These are phyloP conservation scores for Pichia cabralensis DNA, from an alignment of 805 yeast species.

Conservation along the genomic window DNA sequence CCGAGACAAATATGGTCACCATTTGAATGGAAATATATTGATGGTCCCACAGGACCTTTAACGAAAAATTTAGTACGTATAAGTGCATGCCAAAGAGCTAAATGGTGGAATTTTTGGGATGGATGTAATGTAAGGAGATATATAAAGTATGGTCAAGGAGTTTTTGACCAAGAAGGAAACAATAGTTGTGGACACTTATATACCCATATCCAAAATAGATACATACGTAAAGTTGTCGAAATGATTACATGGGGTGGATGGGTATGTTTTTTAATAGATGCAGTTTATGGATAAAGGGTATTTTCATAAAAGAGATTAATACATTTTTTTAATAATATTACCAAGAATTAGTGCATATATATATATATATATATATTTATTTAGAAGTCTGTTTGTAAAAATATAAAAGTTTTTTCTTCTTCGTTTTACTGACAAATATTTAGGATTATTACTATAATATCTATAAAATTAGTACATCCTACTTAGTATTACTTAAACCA, in stretches of 20 bases:
- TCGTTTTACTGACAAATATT: not conserved
- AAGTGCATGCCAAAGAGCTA: slow-evolving; percentile 70
- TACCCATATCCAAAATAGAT: slow-evolving; percentile 10
- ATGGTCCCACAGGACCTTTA: slow-evolving; percentile 90
- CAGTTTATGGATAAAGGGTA: slow-evolving; percentile 26
- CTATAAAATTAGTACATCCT: too few relatives aligned
- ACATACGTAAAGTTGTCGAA: slow-evolving; percentile 25
- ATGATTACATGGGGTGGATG: slow-evolving; percentile 37
- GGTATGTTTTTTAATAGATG: slow-evolving; percentile 33
- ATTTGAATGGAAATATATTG: slow-evolving; percentile 82
- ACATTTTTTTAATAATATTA: too few relatives aligned
- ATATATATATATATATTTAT: too few relatives aligned
- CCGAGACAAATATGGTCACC: slow-evolving; percentile 80
- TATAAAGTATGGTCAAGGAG: slow-evolving; percentile 74
- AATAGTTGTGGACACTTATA: slow-evolving; percentile 53
- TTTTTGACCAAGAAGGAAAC: slow-evolving; percentile 73
- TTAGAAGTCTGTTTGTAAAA: too few relatives aligned
- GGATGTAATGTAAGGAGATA: slow-evolving; percentile 72
- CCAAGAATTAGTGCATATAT: too few relatives aligned
- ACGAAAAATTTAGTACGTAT: slow-evolving; percentile 61
- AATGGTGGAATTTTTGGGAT: slow-evolving; percentile 88
- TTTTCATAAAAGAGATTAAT: too few relatives aligned
- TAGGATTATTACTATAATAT: too few relatives aligned
- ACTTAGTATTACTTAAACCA: not conserved
- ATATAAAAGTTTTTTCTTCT: too few relatives aligned